Conservation (phyloP, 495 filamentous ascomycete genomes). For the Penicillium goetzii region DNA sequence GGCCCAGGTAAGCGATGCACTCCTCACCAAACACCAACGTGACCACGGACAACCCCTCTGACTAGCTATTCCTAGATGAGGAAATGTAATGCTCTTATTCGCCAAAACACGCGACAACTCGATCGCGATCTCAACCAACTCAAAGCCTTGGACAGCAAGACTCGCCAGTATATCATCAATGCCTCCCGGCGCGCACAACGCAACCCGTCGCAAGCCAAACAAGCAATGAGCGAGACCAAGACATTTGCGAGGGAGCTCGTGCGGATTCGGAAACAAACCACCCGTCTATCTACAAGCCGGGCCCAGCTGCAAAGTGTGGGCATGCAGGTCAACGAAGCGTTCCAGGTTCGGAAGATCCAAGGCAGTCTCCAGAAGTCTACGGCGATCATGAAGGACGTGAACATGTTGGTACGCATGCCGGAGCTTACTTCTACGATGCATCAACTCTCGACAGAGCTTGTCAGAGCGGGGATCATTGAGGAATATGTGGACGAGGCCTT, state of each 20-base stretch:
- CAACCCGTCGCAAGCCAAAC: constrained; percentile 72
- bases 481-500: constrained; percentile 91
- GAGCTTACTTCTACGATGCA: constrained; percentile 89
- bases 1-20: constrained; percentile 66
- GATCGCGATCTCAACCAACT: constrained; percentile 87
- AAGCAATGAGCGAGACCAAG: constrained; percentile 77
- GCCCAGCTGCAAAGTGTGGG: constrained; percentile 92
- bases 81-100: constrained; percentile 93
- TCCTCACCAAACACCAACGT: background rate
- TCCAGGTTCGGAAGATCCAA: constrained; percentile 94
- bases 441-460: constrained; percentile 83
- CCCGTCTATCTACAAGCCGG: constrained; percentile 78
- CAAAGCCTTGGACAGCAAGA: constrained; percentile 77
- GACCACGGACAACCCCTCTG: constrained; percentile 2
- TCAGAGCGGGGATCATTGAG: constrained; percentile 95
- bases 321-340: constrained; percentile 98
- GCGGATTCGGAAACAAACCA: constrained; percentile 72
- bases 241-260: constrained; percentile 88
- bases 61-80: constrained; percentile 64
- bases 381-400: constrained; percentile 97
- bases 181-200: constrained; percentile 78
- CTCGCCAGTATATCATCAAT: constrained; percentile 79
- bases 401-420: constrained; percentile 79
- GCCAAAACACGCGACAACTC: constrained; percentile 88
- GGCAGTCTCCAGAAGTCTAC: constrained; percentile 85